phyloP scores from a whole-genome alignment of 345 rosid species.

The Erucastrum elatum region DNA sequence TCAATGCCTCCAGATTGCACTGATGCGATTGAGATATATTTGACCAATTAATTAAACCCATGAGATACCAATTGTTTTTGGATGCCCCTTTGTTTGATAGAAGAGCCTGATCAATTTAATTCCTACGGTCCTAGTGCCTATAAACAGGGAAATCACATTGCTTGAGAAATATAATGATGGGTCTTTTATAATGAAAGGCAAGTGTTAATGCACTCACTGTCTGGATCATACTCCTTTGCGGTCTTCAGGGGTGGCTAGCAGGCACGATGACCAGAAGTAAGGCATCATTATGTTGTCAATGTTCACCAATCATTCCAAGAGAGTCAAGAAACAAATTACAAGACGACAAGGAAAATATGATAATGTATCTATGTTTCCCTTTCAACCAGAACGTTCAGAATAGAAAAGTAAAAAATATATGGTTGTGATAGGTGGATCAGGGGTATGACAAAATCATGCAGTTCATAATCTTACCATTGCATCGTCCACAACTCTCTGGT shows the following conservation, averaged over 20 bases:
- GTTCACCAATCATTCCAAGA: conserved; percentile 61
- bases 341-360: conserved; percentile 1
- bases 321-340: conserved; percentile 14
- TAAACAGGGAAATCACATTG: conserved; percentile 2
- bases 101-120: conserved; percentile 56
- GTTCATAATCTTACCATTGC: too few species aligned
- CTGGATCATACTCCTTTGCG: conserved; percentile 88
- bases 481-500: too few species aligned
- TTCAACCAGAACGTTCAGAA: too few species aligned
- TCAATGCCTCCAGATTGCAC: not conserved
- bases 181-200: not conserved
- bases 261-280: conserved; percentile 83
- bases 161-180: conserved; percentile 19
- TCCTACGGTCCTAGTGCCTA: conserved; percentile 95
- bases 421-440: too few species aligned
- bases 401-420: too few species aligned
- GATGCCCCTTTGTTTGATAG: not conserved
- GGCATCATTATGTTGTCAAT: conserved; percentile 84
- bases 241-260: conserved; percentile 84
- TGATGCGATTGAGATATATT: conserved; percentile 2
- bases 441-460: too few species aligned
- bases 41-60: conserved; percentile 3
- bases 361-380: too few species aligned
- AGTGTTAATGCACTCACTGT: conserved; percentile 51
- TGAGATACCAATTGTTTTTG: not conserved